Percentiles rank a stretch among this genome's conserved stretches.
Evolutionary conservation across 306 rosid species (phyloP).

Genomic region (Cyamopsis tetragonoloba): DNA sequence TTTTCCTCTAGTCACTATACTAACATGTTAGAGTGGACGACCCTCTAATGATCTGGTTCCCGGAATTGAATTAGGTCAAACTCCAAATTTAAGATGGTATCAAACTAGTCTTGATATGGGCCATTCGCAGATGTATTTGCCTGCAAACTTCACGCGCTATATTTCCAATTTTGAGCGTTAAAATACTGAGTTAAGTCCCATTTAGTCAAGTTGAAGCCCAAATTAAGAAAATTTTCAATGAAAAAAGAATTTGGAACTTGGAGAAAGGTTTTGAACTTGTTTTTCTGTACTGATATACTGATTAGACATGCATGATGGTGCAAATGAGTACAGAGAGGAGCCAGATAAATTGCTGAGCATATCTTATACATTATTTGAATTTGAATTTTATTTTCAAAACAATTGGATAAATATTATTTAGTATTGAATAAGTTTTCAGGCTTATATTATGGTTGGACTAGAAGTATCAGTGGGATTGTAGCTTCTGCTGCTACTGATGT

Average conservation of each 20-base stretch:
- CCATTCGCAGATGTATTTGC: no score
- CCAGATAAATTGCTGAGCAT: neutral
- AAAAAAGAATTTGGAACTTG: neutral
- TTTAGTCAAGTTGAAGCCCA: no score
- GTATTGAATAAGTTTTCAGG: constrained; percentile 29
- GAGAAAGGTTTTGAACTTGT: neutral
- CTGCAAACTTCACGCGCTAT: no score
- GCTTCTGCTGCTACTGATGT: constrained; percentile 44
- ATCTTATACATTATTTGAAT: neutral
- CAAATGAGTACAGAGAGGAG: neutral
- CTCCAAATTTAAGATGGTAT: no score
- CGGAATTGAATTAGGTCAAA: no score
- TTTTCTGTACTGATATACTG: neutral
- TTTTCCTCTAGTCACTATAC: no score
- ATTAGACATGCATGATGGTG: neutral
- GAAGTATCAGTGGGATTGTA: constrained; percentile 41
- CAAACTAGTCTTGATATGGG: no score
- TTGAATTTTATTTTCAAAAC: neutral
- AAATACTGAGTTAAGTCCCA: no score
- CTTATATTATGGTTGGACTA: constrained; percentile 12
- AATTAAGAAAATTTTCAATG: no score
- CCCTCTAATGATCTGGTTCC: no score
- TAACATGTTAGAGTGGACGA: no score
- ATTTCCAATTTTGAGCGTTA: no score
- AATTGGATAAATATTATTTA: neutral